A percentile compares a stretch with the other conserved stretches of the same genome.
Evolutionary conservation across 2,329 filamentous ascomycete species (phyloP).

Genomic region (Pseudovirgaria hyperparasitica): DNA sequence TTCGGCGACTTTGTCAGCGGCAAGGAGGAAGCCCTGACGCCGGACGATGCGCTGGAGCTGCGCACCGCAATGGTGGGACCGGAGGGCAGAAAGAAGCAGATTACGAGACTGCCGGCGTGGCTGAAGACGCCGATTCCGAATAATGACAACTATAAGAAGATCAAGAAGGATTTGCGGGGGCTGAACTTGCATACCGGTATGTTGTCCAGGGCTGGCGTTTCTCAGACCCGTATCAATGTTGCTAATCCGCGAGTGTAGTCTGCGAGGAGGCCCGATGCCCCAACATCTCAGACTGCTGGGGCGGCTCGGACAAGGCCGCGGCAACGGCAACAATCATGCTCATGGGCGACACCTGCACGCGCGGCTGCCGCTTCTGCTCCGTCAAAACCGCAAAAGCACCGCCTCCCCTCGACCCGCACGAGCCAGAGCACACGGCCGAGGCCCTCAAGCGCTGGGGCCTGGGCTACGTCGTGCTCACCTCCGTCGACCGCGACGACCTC

Average conservation of each 20-base stretch:
- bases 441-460: conserved; percentile 85
- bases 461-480: conserved; percentile 90
- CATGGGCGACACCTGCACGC: conserved; percentile 96
- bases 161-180: conserved; percentile 85
- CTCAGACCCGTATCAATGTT: conserved; percentile 1
- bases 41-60: conserved; percentile 45
- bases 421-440: conserved; percentile 94
- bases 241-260: conserved; percentile 32
- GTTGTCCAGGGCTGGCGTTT: neutral
- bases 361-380: conserved; percentile 91
- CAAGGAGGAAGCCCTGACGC: conserved; percentile 25
- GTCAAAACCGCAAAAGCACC: conserved; percentile 75
- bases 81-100: conserved; percentile 49
- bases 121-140: conserved; percentile 90
- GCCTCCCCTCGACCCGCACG: conserved; percentile 81
- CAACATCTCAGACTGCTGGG: conserved; percentile 98
- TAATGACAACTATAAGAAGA: conserved; percentile 79
- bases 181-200: conserved; percentile 66
- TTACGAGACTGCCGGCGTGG: conserved; percentile 76
- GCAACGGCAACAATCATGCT: conserved; percentile 98
- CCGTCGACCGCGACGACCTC: conserved; percentile 86
- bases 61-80: conserved; percentile 50
- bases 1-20: conserved; percentile 50
- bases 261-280: conserved; percentile 96
- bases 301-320: conserved; percentile 72